Conservation (phyloP, 1,284 basidiomycete genomes). For the Phaffia rhodozyma region DNA sequence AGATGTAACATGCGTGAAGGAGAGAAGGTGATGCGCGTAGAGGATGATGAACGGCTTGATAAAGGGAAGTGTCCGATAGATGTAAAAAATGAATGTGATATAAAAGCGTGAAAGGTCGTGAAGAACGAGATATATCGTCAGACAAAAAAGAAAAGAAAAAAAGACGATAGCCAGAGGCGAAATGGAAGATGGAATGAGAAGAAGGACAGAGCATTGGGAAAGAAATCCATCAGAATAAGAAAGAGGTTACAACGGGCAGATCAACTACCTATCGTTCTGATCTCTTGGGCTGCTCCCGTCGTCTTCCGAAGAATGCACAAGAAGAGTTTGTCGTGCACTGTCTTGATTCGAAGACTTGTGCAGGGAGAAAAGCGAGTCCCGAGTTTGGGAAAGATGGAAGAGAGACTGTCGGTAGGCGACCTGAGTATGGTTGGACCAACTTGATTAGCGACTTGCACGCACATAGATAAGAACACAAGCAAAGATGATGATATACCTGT, state of each 20-base stretch:
- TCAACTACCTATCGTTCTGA: background rate
- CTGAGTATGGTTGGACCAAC: slow-evolving; percentile 20
- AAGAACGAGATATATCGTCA: no score
- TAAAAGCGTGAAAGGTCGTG: no score
- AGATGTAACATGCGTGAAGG: no score
- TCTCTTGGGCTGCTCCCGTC: background rate
- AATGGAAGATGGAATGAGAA: no score
- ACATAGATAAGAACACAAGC: background rate
- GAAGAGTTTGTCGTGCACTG: slow-evolving; percentile 7
- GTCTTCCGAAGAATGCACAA: background rate
- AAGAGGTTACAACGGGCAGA: background rate
- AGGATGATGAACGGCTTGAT: no score
- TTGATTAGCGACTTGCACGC: background rate
- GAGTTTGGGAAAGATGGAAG: slow-evolving; percentile 35
- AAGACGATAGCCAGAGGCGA: no score
- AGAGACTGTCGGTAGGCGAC: slow-evolving; percentile 37
- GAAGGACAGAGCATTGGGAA: no score
- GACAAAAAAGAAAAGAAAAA: no score
- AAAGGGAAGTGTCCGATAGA: no score
- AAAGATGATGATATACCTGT: slow-evolving; percentile 43
- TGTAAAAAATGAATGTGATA: no score
- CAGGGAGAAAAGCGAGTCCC: slow-evolving; percentile 29
- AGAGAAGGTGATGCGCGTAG: no score
- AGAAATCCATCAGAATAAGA: no score
- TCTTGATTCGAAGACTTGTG: slow-evolving; percentile 11